Percentiles rank a stretch among this genome's conserved stretches.
phyloP scores from a whole-genome alignment of 805 yeast species.

The Yarrowia deformans region DNA sequence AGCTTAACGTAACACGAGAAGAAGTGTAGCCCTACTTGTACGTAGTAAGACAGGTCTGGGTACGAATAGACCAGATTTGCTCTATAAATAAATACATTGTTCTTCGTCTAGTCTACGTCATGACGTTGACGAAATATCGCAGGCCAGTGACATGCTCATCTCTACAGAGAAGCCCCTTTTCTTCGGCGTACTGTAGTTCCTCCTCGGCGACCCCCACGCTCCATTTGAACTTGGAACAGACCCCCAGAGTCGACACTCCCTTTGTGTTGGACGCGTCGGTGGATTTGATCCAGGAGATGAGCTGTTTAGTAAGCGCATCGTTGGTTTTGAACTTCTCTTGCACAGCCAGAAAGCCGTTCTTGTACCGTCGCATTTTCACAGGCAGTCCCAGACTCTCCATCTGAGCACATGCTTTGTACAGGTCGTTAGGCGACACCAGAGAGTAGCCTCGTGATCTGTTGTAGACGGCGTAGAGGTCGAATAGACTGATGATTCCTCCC shows the following conservation, averaged over 20 bases:
- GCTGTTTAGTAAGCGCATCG: slow-evolving; percentile 51
- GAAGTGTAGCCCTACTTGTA: slow-evolving; percentile 5
- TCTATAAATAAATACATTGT: slow-evolving; percentile 24
- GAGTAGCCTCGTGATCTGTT: slow-evolving; percentile 71
- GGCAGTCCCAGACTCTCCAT: slow-evolving; percentile 69
- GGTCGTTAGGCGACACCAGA: slow-evolving; percentile 72
- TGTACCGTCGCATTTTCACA: slow-evolving; percentile 54
- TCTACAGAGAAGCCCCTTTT: slow-evolving; percentile 62
- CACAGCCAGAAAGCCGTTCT: slow-evolving; percentile 54
- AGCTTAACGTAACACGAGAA: slow-evolving; percentile 9
- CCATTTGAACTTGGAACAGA: slow-evolving; percentile 65
- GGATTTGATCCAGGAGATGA: slow-evolving; percentile 46
- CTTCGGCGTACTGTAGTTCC: slow-evolving; percentile 67
- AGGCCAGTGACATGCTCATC: slow-evolving; percentile 75
- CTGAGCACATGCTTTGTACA: slow-evolving; percentile 64
- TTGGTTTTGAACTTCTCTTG: slow-evolving; percentile 53
- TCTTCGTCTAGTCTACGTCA: slow-evolving; percentile 23
- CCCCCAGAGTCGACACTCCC: slow-evolving; percentile 53
- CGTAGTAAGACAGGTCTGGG: background rate
- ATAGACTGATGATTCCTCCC: slow-evolving; percentile 66
- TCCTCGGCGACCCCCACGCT: slow-evolving; percentile 70
- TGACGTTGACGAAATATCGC: slow-evolving; percentile 62
- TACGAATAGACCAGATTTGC: background rate
- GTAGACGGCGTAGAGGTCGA: slow-evolving; percentile 69
- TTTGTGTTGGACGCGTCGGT: slow-evolving; percentile 46